Conservation (phyloP, 768 basidiomycete genomes). For the Mrakia gelida region DNA sequence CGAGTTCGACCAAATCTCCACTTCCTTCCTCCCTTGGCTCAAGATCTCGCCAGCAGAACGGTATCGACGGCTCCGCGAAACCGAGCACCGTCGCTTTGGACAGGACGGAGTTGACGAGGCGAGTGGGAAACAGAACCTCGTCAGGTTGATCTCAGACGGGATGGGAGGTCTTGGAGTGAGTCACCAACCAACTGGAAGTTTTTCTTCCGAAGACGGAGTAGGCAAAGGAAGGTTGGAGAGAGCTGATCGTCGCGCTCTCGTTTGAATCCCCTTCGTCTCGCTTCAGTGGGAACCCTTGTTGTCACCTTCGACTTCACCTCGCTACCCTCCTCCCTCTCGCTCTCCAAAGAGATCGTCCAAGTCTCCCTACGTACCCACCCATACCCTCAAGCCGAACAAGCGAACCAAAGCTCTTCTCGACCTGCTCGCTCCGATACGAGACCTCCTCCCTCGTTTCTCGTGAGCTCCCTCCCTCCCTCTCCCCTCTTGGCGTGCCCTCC, state of each 20-base stretch:
- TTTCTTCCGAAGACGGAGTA: neutral
- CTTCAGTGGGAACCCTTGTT: constrained; percentile 9
- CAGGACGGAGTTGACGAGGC: neutral
- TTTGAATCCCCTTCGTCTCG: neutral
- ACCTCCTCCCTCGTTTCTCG: constrained; percentile 9
- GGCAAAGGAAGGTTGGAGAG: neutral
- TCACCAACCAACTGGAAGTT: neutral
- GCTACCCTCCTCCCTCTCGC: neutral
- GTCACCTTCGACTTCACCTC: neutral
- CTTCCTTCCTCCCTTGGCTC: neutral
- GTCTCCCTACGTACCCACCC: neutral
- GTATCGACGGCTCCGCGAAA: neutral
- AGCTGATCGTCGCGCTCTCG: neutral
- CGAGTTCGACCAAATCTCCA: neutral
- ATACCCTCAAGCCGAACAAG: neutral
- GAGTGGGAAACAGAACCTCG: neutral
- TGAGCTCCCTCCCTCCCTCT: neutral
- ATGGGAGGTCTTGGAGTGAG: constrained; percentile 14
- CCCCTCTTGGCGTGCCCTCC: neutral
- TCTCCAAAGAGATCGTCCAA: neutral
- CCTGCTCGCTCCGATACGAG: neutral
- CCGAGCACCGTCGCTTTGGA: neutral
- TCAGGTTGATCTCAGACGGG: constrained; percentile 6
- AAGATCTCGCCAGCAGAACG: neutral
- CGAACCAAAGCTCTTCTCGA: constrained; percentile 4